These are phyloP conservation scores for Wickerhamomyces tratensis DNA, from an alignment of 805 yeast genomes.

Conservation along the genomic window DNA sequence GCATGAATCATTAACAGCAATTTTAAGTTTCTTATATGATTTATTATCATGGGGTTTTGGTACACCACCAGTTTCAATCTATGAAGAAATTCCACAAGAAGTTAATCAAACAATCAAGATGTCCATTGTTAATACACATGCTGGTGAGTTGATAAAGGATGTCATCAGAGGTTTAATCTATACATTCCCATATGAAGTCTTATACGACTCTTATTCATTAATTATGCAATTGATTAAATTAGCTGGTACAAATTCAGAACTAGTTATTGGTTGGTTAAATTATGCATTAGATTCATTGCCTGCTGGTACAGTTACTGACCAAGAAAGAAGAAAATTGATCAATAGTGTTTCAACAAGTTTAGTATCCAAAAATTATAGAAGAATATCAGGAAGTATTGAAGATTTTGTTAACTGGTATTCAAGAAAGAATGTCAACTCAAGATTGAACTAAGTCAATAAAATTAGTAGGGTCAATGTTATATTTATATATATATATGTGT, in stretches of 20 bases:
- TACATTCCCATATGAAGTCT: constrained; percentile 60
- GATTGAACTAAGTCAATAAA: constrained; percentile 13
- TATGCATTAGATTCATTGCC: constrained; percentile 50
- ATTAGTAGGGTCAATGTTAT: too few relatives aligned
- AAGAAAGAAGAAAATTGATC: constrained; percentile 59
- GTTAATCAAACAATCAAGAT: constrained; percentile 39
- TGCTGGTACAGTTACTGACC: constrained; percentile 47
- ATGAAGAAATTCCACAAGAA: constrained; percentile 43
- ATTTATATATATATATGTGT: too few relatives aligned
- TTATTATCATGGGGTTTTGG: constrained; percentile 77
- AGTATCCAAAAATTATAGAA: constrained; percentile 58
- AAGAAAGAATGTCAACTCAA: constrained; percentile 55
- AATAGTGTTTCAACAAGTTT: constrained; percentile 49
- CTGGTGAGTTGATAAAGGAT: constrained; percentile 40
- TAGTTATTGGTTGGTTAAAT: constrained; percentile 46
- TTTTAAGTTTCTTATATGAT: constrained; percentile 74
- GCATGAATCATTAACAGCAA: constrained; percentile 58
- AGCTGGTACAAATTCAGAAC: constrained; percentile 30
- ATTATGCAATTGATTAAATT: constrained; percentile 52
- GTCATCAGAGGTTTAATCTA: constrained; percentile 60
- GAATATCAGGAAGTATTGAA: constrained; percentile 60
- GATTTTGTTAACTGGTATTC: constrained; percentile 81
- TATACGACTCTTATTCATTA: constrained; percentile 67
- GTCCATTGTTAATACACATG: constrained; percentile 38
- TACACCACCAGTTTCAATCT: constrained; percentile 68